phyloP scores from a whole-genome alignment of 495 filamentous ascomycete genomes.

The Penicillium paxilli region DNA sequence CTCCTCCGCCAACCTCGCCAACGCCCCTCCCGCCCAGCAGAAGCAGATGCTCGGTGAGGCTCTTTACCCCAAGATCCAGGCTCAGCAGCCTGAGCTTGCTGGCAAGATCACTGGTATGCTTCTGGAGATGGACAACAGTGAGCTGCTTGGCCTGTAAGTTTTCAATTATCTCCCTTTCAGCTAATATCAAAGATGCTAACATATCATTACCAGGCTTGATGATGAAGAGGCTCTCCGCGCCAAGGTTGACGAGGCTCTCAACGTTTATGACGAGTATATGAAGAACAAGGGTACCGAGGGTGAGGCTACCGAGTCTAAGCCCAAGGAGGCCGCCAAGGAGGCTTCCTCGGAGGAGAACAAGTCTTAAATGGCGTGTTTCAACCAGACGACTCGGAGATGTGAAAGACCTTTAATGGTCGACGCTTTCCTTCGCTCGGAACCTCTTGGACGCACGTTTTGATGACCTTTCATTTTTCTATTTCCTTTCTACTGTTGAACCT shows the following conservation, averaged over 20 bases:
- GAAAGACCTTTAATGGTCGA: constrained; percentile 9
- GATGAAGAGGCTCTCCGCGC: constrained; percentile 85
- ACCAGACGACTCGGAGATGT: constrained; percentile 16
- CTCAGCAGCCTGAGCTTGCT: constrained; percentile 88
- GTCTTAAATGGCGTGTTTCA: constrained; percentile 38
- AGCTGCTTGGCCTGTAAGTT: constrained; percentile 94
- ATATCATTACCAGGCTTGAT: constrained; percentile 62
- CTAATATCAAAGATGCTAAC: constrained; percentile 23
- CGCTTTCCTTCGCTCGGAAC: constrained; percentile 32
- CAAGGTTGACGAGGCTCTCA: constrained; percentile 96
- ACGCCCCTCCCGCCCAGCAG: constrained; percentile 68
- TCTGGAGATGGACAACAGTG: constrained; percentile 95
- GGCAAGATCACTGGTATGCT: constrained; percentile 99
- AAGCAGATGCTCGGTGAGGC: constrained; percentile 98
- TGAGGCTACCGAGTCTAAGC: constrained; percentile 39
- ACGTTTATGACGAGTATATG: constrained; percentile 97
- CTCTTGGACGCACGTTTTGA: constrained; percentile 44
- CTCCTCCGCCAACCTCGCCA: constrained; percentile 46
- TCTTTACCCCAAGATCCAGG: constrained; percentile 96
- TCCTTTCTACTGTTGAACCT: constrained; percentile 25
- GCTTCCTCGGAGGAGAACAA: constrained; percentile 47
- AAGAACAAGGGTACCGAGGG: constrained; percentile 63
- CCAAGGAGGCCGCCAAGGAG: constrained; percentile 47
- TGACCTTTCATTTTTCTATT: constrained; percentile 39
- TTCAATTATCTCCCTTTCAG: not conserved